These are phyloP conservation scores for Chenopodium album DNA, from an alignment of 148 eudicot genomes.

Conservation along the genomic window DNA sequence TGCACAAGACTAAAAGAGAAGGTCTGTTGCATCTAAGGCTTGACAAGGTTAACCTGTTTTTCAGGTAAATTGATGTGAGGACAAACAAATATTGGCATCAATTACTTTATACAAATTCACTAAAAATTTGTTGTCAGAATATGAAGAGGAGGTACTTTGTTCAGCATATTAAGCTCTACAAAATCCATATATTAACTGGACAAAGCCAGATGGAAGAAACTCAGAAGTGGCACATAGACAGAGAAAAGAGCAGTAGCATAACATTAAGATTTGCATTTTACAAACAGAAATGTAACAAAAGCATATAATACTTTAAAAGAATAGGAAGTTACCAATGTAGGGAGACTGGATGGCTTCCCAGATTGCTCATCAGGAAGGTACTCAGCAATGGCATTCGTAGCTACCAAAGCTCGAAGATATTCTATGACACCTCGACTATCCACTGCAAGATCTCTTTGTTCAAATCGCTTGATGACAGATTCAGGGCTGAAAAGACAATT, in stretches of 20 bases:
- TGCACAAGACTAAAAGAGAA: not conserved
- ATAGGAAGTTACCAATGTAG: slow-evolving; percentile 54
- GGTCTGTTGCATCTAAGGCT: not conserved
- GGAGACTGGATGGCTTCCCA: slow-evolving; percentile 90
- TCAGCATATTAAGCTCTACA: not conserved
- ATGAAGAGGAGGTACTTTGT: not conserved
- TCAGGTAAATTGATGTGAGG: not conserved
- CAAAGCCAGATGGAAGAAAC: not conserved
- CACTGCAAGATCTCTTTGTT: slow-evolving; percentile 65
- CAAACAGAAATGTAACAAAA: slow-evolving; percentile 10
- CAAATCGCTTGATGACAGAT: slow-evolving; percentile 78
- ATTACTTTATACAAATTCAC: not conserved
- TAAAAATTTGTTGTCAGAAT: not conserved
- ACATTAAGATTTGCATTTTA: slow-evolving; percentile 5
- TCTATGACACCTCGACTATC: slow-evolving; percentile 89
- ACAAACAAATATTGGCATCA: not conserved
- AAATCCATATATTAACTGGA: not conserved
- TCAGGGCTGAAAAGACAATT: slow-evolving; percentile 64
- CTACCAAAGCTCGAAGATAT: slow-evolving; percentile 85
- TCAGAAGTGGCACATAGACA: not conserved
- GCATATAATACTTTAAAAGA: slow-evolving; percentile 7
- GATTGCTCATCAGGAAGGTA: slow-evolving; percentile 90
- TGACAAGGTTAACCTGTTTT: not conserved
- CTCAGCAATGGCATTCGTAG: slow-evolving; percentile 81
- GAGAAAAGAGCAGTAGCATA: not conserved